Base-by-base conservation (phyloP, 1,284 basidiomycete species). In the Anthracocystis panici-leucophaei region DNA sequence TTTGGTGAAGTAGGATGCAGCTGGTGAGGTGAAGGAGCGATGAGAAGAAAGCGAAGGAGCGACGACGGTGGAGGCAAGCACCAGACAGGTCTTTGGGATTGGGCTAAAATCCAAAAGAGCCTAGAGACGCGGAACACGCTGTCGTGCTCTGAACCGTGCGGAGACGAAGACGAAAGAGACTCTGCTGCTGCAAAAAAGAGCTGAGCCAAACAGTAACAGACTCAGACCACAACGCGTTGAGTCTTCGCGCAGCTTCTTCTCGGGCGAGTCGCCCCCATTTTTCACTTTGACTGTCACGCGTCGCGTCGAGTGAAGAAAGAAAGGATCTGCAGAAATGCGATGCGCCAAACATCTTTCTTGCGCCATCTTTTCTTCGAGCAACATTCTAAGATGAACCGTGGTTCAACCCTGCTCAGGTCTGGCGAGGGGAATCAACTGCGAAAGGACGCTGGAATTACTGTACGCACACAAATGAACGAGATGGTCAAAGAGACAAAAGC, bases 271-370 rank as follows among this genome's bases (percentile, higher is more conserved):
- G 42, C 41, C 18, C 27, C 18, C 18, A 44, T 1, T 10, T 44
- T 12, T 20, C 11, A n/a, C 33, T 16, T 33, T 4, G 27, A 14
- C 18, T 10, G 12, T 27, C 48, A 48, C 60, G 60, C 60, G 60
- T 62, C 60, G 60, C 60, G 60, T 62, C 55, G 52, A 55, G 51
- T 54, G 14, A 16, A 16, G 35, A 38, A 16, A 16, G 35, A 3
- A n/a, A 20, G 14, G 35, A 38, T 38, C 20, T 41, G 33, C 20
- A 27, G 14, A 16, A 38, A 38, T 11, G 33, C 33, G 33, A 33
- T 33, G 33, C 10, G 33, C 35, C 12, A 38, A 38, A 38, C 27
- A 38, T 38, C 11, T 38, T 16, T 38, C 35, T 16, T 38, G 35
- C 35, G 35, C 35, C 12, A 16, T 38, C 14, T 38, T 14, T 38